Base-by-base conservation (phyloP, 805 yeast species). In the Cyberlindnera amylophila region DNA sequence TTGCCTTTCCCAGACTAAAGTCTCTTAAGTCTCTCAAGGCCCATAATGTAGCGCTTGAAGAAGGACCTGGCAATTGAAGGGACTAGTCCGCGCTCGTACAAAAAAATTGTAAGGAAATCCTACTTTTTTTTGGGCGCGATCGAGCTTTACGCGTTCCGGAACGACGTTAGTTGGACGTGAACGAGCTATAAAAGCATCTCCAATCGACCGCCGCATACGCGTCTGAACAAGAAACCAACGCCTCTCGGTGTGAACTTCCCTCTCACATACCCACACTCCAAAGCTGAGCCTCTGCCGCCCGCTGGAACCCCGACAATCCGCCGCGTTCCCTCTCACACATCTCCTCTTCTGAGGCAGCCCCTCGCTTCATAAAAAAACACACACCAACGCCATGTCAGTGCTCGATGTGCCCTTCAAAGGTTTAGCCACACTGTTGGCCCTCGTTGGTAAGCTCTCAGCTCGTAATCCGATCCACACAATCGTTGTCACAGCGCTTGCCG, bases 391-490 rank as follows among this genome's bases (percentile, higher is more conserved):
- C 47, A 39, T 44, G 32, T 29, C 42, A 23, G 12, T 38, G 4
- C 23, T 64, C 7, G 57, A 56, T 17, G 55, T 49, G 42, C 64
- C 64, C 35, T 57, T 65, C 49, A 57, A 53, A 39, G 55, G 49
- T 12, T 42, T 62, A 31, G 66, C 70, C 11, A 54, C 55, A 13
- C 55, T 57, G 15, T 54, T 79, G 40, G 83, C 86, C 35, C 69
- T 67, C 44, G 42, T 67, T 29, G 72, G 78, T 11, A 66, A 62
- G 44, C 61, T 73, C 17, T 78, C 91, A 40, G 93, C 96, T 12
- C 75, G 77, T 46, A 75, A 81, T 58, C 99, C 99, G 14, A 86
- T 91, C 52, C 98, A 90, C 64, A 75, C 88, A 41, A 80, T 90
- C 40, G 78, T 88, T 36, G 57, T 78, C 43, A 75, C 88, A 6